Evolutionary conservation across 805 yeast species (phyloP), one percentile per base, ranked within the genome.

Genomic region (Kodamaea hsintzibuensis): DNA sequence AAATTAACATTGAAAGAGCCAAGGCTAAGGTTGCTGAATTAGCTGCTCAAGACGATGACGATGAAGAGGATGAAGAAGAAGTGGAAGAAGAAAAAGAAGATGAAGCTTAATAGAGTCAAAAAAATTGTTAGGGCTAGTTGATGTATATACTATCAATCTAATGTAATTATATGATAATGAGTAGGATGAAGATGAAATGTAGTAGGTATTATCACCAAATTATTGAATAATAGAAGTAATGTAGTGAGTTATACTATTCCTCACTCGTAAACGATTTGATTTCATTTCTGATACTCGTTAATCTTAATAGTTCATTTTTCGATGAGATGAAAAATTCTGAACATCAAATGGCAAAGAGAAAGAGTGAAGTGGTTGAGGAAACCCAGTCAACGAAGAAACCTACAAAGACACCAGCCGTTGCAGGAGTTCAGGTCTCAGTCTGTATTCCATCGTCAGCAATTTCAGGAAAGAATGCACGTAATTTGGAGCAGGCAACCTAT

Each of bases 371-470:
- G 39, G 55, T 49, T 5, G 54, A 42, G 7, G 35, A 17, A 13
- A 12, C 42, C 25, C 66, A 63, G 49, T 57, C 66, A 8, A 66
- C 70, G 13, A 71, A 66, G 51, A 66, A 69, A 53, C 72, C 78
- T 1, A 54, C 57, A n/a, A 73, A 72, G 53, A 22, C 55, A 2
- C 50, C 49, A 9, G 61, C 66, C 3, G 53, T 60, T 14, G 38
- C 30, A 16, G 54, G 51, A 22, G 53, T 60, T 1, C 78, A 77
- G 60, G 79, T 79, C 56, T 78, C 91, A 0, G 61, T 91, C 2
- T 89, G 96, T 64, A 77, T 91, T 35, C 96, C 97, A 1, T 82
- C 93, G 0, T 77, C 85, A 0, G 74, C 85, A 14, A 78, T 91
- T 10, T 75, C 82, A 1, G 56, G 59, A 0, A 63, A 81, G 5